Base-by-base conservation (phyloP, 139 green algal genomes). In the Coelastrella sp. region DNA sequence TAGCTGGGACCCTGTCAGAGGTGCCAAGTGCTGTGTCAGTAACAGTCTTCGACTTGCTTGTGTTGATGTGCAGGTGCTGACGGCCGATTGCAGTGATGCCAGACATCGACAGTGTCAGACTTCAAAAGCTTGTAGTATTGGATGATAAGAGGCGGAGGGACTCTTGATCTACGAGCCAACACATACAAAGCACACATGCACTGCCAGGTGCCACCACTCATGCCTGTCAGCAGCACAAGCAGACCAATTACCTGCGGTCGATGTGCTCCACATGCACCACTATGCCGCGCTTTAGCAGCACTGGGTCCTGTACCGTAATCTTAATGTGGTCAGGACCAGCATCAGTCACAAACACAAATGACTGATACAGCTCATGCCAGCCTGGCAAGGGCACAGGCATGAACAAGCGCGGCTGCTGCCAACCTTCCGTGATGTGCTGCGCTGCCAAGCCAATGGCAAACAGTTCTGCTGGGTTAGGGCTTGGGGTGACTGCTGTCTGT, bases 311-410 rank as follows among this genome's bases (percentile, higher is more conserved):
- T 10, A 81, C 75, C 14, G 75, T 81, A 56, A 81, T 81, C 75
- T 81, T 81, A 3, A 81, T 81, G 23, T 81, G 75, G 23, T 81
- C 75, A 23, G 75, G 22, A 4, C 75, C 75, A 17, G 75, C 75
- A 81, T 81, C 75, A 17, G 75, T 81, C 75, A 81, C 75, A 81
- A 81, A 81, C 75, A 81, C 75, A 81, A 81, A 81, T 54, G 75
- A 81, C 75, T 81, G 75, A 19, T 81, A 81, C 16, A 10, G 23
- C 22, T 54, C 75, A 17, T 81, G 22, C 75, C 75, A 81, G 75
- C 75, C 75, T 59, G 75, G 75, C 22, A 56, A 19, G 75, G 16
- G 19, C 11, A 81, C 11, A 11, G 11, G 75, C 10, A 10, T 81
- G 75, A 81, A 81, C 75, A 81, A 19, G 16, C 75, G 22, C 2